Evolutionary conservation across 2,329 filamentous ascomycete genomes (phyloP), one percentile per base, ranked within the genome.

Genomic region (Zymoseptoria ardabiliae): DNA sequence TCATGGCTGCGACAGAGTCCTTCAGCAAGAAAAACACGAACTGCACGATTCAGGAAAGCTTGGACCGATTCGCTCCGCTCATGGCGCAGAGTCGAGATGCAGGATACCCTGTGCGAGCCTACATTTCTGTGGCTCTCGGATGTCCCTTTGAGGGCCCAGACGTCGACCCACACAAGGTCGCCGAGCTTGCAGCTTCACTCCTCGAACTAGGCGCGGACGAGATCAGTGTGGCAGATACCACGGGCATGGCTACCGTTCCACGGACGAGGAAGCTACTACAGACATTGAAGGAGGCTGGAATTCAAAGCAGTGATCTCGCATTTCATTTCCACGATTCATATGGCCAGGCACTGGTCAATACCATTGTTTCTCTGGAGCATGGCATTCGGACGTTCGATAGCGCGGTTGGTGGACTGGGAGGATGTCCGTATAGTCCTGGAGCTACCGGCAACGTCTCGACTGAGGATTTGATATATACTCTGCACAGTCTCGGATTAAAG

Each of bases 281-380:
- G 63, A 85, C 85, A 58, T 76, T 91, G 74, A 74, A 79, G 8
- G 81, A 84, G 1, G 88, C 87, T 1, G 87, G 86, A 0, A 81
- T 95, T 19, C 81, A 86, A 20, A 82, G 81, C 57, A 84, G 86
- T 67, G 86, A 89, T 67, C 75, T 95, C 10, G 89, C 64, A 0
- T 85, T 92, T 76, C 91, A 96, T 74, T 93, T 95, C 69, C 91
- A 96, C 73, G 90, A 96, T 70, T 95, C 91, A 1, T 93, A 91
- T 70, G 90, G 90, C 1, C 88, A 91, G 76, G 90, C 90, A 1
- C 78, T 93, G n/a, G 87, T 91, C 7, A 95, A 95, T 70, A 87
- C 86, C 4, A 85, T 89, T 10, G 85, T 92, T 0, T 86, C 87
- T 45, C 81, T 94, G 28, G 87, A 90, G 70, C 84, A 89, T 66